Percentiles rank a stretch among this genome's conserved stretches.
phyloP scores from a whole-genome alignment of 163 green algal species.

The Coccomyxa subellipsoidea region DNA sequence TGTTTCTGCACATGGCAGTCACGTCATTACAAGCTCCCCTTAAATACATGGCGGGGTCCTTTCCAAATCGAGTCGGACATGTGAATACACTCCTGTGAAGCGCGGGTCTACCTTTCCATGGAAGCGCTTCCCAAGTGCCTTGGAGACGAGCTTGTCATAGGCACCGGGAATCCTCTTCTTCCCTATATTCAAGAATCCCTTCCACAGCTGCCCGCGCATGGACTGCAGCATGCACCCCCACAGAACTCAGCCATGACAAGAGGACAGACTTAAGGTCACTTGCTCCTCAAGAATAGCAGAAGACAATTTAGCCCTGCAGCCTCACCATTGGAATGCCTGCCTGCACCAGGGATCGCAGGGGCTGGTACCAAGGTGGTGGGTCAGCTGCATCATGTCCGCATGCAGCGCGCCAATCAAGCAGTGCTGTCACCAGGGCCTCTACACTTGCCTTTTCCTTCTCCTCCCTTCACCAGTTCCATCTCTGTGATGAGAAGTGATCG shows the following conservation, averaged over 20 bases:
- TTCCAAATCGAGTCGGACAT: background rate
- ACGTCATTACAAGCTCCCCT: no score
- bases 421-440: background rate
- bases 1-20: background rate
- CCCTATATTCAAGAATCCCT: slow-evolving; percentile 36
- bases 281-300: no score
- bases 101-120: background rate
- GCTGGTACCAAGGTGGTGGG: slow-evolving; percentile 26
- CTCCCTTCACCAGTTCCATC: background rate
- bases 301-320: background rate
- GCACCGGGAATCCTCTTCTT: slow-evolving; percentile 25
- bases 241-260: background rate
- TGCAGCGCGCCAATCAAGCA: background rate
- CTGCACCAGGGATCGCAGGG: slow-evolving; percentile 51
- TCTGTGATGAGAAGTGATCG: background rate
- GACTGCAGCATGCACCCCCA: slow-evolving; percentile 12
- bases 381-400: background rate
- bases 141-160: slow-evolving; percentile 41
- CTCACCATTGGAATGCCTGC: slow-evolving; percentile 50
- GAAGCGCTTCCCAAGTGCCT: slow-evolving; percentile 24
- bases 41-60: background rate
- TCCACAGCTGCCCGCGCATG: slow-evolving; percentile 42
- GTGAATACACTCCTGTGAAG: background rate
- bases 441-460: background rate
- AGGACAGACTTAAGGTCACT: no score